Conservation (phyloP, 2,329 filamentous ascomycete genomes). For the Lomentospora prolificans region DNA sequence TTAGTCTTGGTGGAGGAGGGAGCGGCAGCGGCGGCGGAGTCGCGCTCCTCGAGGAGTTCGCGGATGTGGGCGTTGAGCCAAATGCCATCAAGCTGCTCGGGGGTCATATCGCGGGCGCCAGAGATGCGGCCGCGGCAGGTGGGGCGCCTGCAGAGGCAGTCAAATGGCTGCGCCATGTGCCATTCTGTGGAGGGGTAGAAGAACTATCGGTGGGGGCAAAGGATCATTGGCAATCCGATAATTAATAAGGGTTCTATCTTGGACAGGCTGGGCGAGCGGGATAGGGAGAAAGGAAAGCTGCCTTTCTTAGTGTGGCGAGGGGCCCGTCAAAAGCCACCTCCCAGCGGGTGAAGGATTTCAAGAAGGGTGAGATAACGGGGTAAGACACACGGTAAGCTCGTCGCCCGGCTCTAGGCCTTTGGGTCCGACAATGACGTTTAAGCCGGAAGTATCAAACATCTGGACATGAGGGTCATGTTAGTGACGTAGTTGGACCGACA, state of each 20-base stretch:
- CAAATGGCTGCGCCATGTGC: constrained; percentile 63
- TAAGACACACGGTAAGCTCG: constrained; percentile 41
- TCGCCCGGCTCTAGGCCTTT: constrained; percentile 44
- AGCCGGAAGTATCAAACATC: constrained; percentile 50
- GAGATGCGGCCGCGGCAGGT: constrained; percentile 52
- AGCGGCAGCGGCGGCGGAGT: constrained; percentile 9
- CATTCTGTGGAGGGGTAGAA: constrained; percentile 71
- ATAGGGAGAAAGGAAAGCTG: neutral
- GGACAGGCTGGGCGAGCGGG: neutral
- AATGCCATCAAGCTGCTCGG: constrained; percentile 41
- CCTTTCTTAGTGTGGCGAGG: no score
- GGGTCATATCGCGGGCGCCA: constrained; percentile 52
- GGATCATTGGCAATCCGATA: neutral
- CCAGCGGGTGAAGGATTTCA: neutral
- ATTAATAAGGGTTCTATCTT: neutral
- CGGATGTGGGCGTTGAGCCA: constrained; percentile 56
- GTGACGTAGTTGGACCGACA: neutral
- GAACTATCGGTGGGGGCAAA: constrained; percentile 32
- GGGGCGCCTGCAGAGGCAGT: constrained; percentile 49
- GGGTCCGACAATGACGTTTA: constrained; percentile 48
- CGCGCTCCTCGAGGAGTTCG: constrained; percentile 37
- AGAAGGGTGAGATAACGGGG: neutral
- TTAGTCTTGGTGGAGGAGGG: constrained; percentile 3
- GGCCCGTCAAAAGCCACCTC: no score
- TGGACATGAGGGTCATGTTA: constrained; percentile 16